Percentiles rank a stretch among this genome's conserved stretches.
phyloP scores from a whole-genome alignment of 2,329 filamentous ascomycete species.

The Colletotrichum tropicicola region DNA sequence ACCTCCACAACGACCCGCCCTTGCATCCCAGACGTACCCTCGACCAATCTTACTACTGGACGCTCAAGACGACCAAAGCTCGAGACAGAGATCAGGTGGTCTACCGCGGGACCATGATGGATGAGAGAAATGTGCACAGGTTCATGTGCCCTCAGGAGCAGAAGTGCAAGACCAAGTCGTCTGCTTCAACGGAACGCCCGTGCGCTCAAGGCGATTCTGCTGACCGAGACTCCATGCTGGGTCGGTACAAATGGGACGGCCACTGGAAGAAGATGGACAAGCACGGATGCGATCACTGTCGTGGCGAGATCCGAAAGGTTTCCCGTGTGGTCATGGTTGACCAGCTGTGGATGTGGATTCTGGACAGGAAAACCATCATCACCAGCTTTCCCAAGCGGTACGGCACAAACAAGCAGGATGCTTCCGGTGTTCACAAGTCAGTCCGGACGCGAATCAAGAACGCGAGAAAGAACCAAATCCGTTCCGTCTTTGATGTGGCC shows the following conservation, averaged over 20 bases:
- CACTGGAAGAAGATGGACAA: slow-evolving; percentile 27
- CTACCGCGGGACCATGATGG: slow-evolving; percentile 44
- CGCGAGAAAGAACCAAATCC: slow-evolving; percentile 37
- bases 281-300: slow-evolving; percentile 32
- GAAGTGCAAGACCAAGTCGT: slow-evolving; percentile 15
- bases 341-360: slow-evolving; percentile 53
- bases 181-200: background rate
- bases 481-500: slow-evolving; percentile 50
- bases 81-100: slow-evolving; percentile 54
- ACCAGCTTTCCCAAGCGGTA: slow-evolving; percentile 53
- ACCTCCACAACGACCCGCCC: slow-evolving; percentile 43
- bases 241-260: slow-evolving; percentile 21
- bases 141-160: slow-evolving; percentile 22
- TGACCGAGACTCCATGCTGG: background rate
- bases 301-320: slow-evolving; percentile 17
- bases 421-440: slow-evolving; percentile 49
- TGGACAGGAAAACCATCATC: slow-evolving; percentile 46
- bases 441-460: slow-evolving; percentile 43
- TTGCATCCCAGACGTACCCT: slow-evolving; percentile 54
- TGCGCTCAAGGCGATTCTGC: background rate
- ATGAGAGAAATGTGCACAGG: slow-evolving; percentile 34
- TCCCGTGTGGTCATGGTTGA: slow-evolving; percentile 50
- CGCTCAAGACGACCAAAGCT: slow-evolving; percentile 45
- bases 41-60: slow-evolving; percentile 55
- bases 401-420: slow-evolving; percentile 49